A percentile compares a stretch with the other conserved stretches of the same genome.
Evolutionary conservation across 306 rosid species (phyloP).

Genomic region (Coriaria nepalensis): DNA sequence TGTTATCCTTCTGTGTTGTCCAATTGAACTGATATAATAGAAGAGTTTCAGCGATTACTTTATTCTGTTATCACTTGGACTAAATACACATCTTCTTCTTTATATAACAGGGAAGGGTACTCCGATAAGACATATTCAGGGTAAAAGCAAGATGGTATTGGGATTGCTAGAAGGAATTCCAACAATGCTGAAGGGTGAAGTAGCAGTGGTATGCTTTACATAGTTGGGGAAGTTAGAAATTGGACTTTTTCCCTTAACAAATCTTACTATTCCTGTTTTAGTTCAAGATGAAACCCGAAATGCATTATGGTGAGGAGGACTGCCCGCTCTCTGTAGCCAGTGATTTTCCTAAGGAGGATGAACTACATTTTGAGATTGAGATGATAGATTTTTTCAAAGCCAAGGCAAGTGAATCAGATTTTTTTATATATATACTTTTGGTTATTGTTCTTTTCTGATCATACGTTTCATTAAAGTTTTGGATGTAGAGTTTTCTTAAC

Average conservation of each 20-base stretch:
- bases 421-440: no score
- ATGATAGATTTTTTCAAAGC: constrained; percentile 79
- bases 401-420: constrained; percentile 46
- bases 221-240: not conserved
- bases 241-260: constrained; percentile 5
- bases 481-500: not conserved
- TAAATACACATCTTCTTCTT: constrained; percentile 3
- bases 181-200: constrained; percentile 90
- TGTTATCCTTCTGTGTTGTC: no score
- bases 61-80: constrained; percentile 10
- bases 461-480: not conserved
- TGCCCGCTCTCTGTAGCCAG: constrained; percentile 64
- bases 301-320: constrained; percentile 87
- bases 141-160: constrained; percentile 78
- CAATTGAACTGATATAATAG: no score
- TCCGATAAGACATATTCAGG: constrained; percentile 66
- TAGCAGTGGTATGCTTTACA: constrained; percentile 62
- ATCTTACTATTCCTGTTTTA: constrained; percentile 24
- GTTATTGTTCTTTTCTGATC: not conserved
- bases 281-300: constrained; percentile 86
- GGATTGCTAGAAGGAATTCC: constrained; percentile 94
- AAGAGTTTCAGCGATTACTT: not conserved
- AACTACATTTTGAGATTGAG: constrained; percentile 94
- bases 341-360: constrained; percentile 74
- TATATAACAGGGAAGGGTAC: constrained; percentile 52